Conservation (phyloP, 164 flowering plant species). For the Liriodendron chinense region DNA sequence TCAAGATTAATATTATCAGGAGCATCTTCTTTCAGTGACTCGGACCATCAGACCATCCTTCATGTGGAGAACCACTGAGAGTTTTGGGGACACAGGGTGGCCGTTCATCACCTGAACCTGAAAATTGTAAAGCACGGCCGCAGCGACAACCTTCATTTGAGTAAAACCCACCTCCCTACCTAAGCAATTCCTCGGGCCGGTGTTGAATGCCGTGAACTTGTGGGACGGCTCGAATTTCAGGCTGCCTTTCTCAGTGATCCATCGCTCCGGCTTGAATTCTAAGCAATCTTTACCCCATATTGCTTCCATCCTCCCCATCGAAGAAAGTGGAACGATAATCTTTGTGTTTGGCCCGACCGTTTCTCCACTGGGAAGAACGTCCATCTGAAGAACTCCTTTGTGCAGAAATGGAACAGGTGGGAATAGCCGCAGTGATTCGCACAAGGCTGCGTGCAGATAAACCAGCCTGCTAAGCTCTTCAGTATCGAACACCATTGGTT, state of each 20-base stretch:
- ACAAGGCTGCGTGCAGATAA: conserved; percentile 39
- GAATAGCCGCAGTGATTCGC: conserved; percentile 33
- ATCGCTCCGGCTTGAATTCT: conserved; percentile 48
- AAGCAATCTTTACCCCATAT: conserved; percentile 42
- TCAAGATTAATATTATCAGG: too few species aligned
- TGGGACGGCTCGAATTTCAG: not conserved
- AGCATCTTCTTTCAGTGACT: not conserved
- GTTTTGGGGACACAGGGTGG: not conserved
- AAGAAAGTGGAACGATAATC: conserved; percentile 21
- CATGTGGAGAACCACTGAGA: conserved; percentile 21
- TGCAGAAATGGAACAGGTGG: conserved; percentile 35
- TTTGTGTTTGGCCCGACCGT: conserved; percentile 16
- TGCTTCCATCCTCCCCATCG: conserved; percentile 34
- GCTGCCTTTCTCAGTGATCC: conserved; percentile 38
- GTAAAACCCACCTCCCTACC: conserved; percentile 41
- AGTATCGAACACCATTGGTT: not conserved
- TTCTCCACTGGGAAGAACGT: conserved; percentile 30
- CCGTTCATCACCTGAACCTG: conserved; percentile 18
- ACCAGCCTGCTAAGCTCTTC: conserved; percentile 24
- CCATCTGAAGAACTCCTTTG: conserved; percentile 20
- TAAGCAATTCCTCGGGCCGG: conserved; percentile 42
- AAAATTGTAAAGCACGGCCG: conserved; percentile 26
- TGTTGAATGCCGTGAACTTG: conserved; percentile 22
- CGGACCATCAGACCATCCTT: not conserved
- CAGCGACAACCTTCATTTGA: conserved; percentile 34